Conservation (phyloP, 352 stramenopile genomes). For the Thalassiosira tumida region DNA sequence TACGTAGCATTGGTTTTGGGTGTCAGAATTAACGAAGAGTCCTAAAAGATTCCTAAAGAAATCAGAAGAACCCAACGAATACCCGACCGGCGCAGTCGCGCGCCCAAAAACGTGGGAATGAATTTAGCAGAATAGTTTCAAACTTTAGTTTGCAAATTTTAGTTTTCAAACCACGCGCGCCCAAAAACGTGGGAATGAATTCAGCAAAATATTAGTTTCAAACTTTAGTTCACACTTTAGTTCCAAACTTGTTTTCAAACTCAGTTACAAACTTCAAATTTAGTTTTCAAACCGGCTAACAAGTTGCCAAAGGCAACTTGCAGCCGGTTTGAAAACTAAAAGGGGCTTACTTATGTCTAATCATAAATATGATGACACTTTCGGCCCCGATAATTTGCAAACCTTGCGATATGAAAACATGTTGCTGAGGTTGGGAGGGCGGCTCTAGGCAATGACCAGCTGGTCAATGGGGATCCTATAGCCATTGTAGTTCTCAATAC, state of each 20-base stretch:
- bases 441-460: conserved; percentile 47
- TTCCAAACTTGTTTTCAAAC: no score
- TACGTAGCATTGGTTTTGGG: no score
- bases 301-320: no score
- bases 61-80: no score
- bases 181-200: background rate
- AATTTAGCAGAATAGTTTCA: background rate
- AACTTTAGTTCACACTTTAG: no score
- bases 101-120: no score
- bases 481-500: background rate
- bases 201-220: no score
- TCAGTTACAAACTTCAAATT: no score
- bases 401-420: conserved; percentile 66
- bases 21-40: no score
- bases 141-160: background rate
- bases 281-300: no score
- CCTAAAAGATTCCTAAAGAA: no score
- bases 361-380: conserved; percentile 62
- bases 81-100: no score
- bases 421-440: conserved; percentile 51
- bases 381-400: conserved; percentile 27
- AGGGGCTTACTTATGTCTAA: conserved; percentile 5
- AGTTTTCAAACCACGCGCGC: background rate
- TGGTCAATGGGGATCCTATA: conserved; percentile 13
- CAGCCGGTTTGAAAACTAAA: conserved; percentile 45